Base-by-base conservation (phyloP, 768 basidiomycete genomes). In the Xerocomellus intermedius region DNA sequence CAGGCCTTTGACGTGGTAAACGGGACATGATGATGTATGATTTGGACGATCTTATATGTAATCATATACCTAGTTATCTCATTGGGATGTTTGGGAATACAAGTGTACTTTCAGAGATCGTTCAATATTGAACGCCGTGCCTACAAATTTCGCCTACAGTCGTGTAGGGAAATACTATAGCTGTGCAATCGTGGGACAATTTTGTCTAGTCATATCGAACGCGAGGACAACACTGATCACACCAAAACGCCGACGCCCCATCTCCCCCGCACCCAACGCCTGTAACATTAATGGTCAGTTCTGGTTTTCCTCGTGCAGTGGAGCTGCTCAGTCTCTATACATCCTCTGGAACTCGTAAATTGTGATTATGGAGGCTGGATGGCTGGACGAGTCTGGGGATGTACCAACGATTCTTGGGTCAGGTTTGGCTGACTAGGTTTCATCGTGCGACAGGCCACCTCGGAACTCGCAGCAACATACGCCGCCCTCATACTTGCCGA, bases 401-500 rank as follows among this genome's bases (percentile, higher is more conserved):
- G 58, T 47, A 47, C 47, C 44, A 16, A 33, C 21, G 24, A 38
- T 35, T 0, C 19, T 7, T 8, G 14, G 30, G 52, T 32, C 51
- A 48, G 45, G 9, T 26, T 26, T 43, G 3, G 43, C 65, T 71
- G 37, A 69, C 65, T 2, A 36, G 33, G 2, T 8, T 28, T 21
- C 10, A 13, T 42, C 48, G 32, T 36, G 47, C 5, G 8, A 43
- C 58, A 81, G 81, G 79, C 82, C 69, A 75, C 81, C 68, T 56
- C 71, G 50, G 96, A 98, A 73, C 90, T 96, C 71, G 93, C 94
- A 65, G 80, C 94, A 59, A 90, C 94, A 65, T 98, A 98, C 79
- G 94, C 96, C 70, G 91, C 94, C 64, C 89, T 99, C 69, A 98
- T 98, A 77, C 93, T 98, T 71, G 95, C 94, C 64, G 97, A 98